Base-by-base conservation (phyloP, 2,329 filamentous ascomycete genomes). In the Hymenoscyphus infarciens region DNA sequence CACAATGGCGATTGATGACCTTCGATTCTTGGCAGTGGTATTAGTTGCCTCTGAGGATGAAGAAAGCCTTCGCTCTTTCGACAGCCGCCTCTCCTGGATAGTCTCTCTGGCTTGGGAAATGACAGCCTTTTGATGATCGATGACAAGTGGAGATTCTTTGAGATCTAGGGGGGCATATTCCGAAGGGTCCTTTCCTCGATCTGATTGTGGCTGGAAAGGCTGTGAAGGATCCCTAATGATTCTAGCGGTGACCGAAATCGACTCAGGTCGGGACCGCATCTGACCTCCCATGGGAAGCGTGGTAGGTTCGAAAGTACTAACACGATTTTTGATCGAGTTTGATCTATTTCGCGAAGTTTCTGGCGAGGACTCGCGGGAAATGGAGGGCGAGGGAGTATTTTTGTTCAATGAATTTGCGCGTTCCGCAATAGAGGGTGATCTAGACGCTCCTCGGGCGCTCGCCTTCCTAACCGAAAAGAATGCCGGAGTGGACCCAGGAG, bases 171-270 rank as follows among this genome's bases (percentile, higher is more conserved):
- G 78, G 42, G 72, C 74, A 64, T 77, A 81, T 19, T 85, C 83
- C 72, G 74, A 65, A 53, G 67, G 66, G 63, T 72, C 66, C 61
- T 70, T 73, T 8, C 69, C 19, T 73, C 70, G 58, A 80, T 83
- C 81, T 1, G 78, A 71, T 22, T 74, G 73, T 63, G 74, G 77
- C 5, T 76, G 74, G 52, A 77, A 76, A 22, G 74, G 74, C 38
- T 83, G 78, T 22, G 73, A 74, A 11, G 82, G 79, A 67, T 90
- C 89, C 56, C 91, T 86, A 42, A 96, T 80, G 66, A 96, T 96
- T 59, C 88, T 86, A 57, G 93, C 91, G 19, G 90, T 95, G 11
- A 97, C 92, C 55, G 92, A 93, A n/a, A 96, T 86, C 0, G 91
- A 93, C 71, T 93, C 91, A 5, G 87, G 83, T 1, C 79, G 79